Percentiles rank a stretch among this genome's conserved stretches.
These are phyloP conservation scores for Alternaria angustiovoidea DNA, from an alignment of 2,329 filamentous ascomycete species.

Conservation along the genomic window DNA sequence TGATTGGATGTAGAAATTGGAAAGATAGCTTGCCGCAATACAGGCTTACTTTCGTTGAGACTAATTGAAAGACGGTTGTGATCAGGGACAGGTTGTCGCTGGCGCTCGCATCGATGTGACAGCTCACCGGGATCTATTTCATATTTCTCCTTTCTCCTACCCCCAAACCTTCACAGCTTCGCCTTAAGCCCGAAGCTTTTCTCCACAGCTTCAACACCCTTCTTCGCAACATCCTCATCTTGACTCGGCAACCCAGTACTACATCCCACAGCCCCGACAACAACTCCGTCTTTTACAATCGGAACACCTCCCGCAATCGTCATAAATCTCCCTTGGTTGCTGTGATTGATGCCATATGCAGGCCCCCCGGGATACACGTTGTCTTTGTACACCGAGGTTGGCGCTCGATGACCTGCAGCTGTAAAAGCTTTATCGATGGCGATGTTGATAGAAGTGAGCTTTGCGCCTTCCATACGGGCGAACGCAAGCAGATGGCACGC, in stretches of 20 bases:
- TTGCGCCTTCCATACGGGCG: constrained; percentile 58
- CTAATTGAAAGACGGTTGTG: background rate
- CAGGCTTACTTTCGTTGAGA: background rate
- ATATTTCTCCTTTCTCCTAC: background rate
- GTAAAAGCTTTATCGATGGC: constrained; percentile 70
- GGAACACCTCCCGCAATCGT: constrained; percentile 64
- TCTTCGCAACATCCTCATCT: constrained; percentile 62
- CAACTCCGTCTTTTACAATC: constrained; percentile 56
- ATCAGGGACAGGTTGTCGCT: background rate
- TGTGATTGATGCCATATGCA: constrained; percentile 62
- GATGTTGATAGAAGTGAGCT: constrained; percentile 63
- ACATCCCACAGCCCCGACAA: constrained; percentile 64
- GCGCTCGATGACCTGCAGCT: constrained; percentile 62
- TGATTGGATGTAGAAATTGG: background rate
- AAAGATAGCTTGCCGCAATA: background rate
- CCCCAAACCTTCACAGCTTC: constrained; percentile 45
- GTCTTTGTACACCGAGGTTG: constrained; percentile 63
- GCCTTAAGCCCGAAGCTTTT: constrained; percentile 48
- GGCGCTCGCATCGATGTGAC: background rate
- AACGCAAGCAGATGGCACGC: constrained; percentile 58
- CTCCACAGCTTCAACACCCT: constrained; percentile 60
- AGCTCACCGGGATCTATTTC: background rate
- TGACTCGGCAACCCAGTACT: constrained; percentile 64
- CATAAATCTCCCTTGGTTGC: constrained; percentile 62
- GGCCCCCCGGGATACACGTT: constrained; percentile 62